These are phyloP conservation scores for Cynara cardunculus DNA, from an alignment of 129 eudicot genomes.

Conservation along the genomic window DNA sequence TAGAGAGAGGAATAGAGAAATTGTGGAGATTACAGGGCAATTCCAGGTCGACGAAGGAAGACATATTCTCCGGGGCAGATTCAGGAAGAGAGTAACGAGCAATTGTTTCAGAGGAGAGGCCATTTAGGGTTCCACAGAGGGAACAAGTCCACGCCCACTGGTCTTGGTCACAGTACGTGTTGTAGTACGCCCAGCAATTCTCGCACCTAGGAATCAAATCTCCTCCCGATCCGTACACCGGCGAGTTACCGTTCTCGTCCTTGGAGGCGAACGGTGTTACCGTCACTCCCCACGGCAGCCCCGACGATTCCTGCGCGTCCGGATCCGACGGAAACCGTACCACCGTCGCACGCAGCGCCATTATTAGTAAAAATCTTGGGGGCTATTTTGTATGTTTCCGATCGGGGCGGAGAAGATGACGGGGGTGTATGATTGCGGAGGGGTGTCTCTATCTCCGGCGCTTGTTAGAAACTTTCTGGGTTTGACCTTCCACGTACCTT, in stretches of 20 bases:
- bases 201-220: slow-evolving; percentile 83
- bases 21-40: slow-evolving; percentile 51
- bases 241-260: slow-evolving; percentile 86
- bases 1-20: background rate
- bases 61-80: slow-evolving; percentile 59
- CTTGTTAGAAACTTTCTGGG: slow-evolving; percentile 18
- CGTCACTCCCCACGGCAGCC: slow-evolving; percentile 89
- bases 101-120: slow-evolving; percentile 49
- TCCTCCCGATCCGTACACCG: slow-evolving; percentile 90
- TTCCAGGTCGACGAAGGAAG: slow-evolving; percentile 86
- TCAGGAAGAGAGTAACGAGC: slow-evolving; percentile 54
- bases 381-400: slow-evolving; percentile 1
- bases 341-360: slow-evolving; percentile 85
- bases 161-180: slow-evolving; percentile 84
- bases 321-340: slow-evolving; percentile 66
- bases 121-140: slow-evolving; percentile 87
- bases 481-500: slow-evolving; percentile 21
- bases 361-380: slow-evolving; percentile 21
- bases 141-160: slow-evolving; percentile 93
- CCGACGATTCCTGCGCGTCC: slow-evolving; percentile 68
- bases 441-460: slow-evolving; percentile 24
- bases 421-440: slow-evolving; percentile 15
- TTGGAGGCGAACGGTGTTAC: slow-evolving; percentile 71
- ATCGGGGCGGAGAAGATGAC: slow-evolving; percentile 19
- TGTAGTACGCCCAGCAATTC: slow-evolving; percentile 93